Conservation (phyloP, 164 flowering plant species). For the Kingdonia uniflora region DNA sequence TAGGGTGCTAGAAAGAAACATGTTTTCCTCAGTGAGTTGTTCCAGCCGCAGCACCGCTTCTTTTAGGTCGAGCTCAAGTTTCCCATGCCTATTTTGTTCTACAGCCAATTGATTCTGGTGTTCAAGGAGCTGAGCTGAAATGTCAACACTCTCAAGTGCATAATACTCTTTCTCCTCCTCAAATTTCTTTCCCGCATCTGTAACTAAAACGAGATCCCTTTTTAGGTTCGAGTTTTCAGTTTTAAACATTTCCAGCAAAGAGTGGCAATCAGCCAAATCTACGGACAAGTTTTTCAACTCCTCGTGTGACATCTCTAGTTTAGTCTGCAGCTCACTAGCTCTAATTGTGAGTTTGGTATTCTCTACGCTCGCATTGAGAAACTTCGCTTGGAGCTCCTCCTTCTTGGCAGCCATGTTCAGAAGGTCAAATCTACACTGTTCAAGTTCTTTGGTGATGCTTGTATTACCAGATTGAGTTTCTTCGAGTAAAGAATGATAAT, state of each 20-base stretch:
- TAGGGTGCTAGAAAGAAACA: conserved; percentile 30
- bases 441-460: conserved; percentile 44
- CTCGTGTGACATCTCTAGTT: conserved; percentile 36
- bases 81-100: conserved; percentile 21
- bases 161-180: conserved; percentile 33
- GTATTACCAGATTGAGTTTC: conserved; percentile 35
- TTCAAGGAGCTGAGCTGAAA: conserved; percentile 34
- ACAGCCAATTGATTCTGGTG: conserved; percentile 23
- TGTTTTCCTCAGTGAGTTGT: conserved; percentile 43
- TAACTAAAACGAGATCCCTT: conserved; percentile 18
- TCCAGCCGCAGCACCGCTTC: conserved; percentile 35
- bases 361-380: conserved; percentile 27
- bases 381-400: conserved; percentile 37
- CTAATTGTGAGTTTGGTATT: conserved; percentile 26
- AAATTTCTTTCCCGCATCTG: conserved; percentile 35
- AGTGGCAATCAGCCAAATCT: conserved; percentile 36
- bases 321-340: conserved; percentile 32
- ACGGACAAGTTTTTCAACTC: conserved; percentile 27
- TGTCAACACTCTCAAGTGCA: conserved; percentile 7
- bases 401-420: conserved; percentile 24
- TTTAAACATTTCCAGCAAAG: conserved; percentile 25
- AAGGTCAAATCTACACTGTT: conserved; percentile 41
- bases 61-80: conserved; percentile 33
- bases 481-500: conserved; percentile 28
- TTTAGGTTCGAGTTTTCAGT: conserved; percentile 33